Conservation (phyloP, 352 stramenopile species). For the Globisporangium irregulare region DNA sequence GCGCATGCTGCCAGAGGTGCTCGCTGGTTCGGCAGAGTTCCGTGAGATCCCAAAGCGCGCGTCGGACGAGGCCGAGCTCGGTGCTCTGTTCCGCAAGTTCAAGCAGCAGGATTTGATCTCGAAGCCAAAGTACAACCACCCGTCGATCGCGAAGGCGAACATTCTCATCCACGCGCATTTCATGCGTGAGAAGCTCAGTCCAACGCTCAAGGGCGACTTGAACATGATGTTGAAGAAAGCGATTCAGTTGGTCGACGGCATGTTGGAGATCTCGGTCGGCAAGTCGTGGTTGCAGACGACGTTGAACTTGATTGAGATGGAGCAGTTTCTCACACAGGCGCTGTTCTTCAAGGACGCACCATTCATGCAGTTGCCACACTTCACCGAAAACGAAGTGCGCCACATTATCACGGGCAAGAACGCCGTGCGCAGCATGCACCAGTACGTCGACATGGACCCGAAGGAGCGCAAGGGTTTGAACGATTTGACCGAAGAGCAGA, state of each 20-base stretch:
- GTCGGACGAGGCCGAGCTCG: constrained; percentile 64
- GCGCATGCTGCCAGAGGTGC: constrained; percentile 94
- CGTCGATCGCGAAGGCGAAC: constrained; percentile 81
- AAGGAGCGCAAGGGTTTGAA: constrained; percentile 93
- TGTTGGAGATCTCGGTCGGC: constrained; percentile 97
- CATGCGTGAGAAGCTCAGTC: constrained; percentile 80
- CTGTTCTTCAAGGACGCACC: constrained; percentile 93
- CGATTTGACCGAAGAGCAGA: constrained; percentile 89
- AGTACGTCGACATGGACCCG: constrained; percentile 92
- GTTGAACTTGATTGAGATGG: constrained; percentile 96
- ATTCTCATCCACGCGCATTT: constrained; percentile 95
- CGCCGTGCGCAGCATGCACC: constrained; percentile 87
- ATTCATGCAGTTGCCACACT: constrained; percentile 90
- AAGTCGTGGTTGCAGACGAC: constrained; percentile 95
- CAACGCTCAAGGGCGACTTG: constrained; percentile 83
- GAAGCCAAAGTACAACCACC: constrained; percentile 86
- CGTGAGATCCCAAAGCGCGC: constrained; percentile 71
- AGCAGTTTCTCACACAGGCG: constrained; percentile 96
- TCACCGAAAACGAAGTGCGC: constrained; percentile 89
- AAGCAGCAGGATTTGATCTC: constrained; percentile 78
- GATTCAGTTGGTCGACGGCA: constrained; percentile 96
- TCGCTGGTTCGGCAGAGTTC: constrained; percentile 90
- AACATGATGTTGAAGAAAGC: constrained; percentile 94
- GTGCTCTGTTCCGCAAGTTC: constrained; percentile 67
- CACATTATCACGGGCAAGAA: constrained; percentile 92